These are phyloP conservation scores for Fusarium phyllophilum DNA, from an alignment of 2,329 filamentous ascomycete species.

Conservation along the genomic window DNA sequence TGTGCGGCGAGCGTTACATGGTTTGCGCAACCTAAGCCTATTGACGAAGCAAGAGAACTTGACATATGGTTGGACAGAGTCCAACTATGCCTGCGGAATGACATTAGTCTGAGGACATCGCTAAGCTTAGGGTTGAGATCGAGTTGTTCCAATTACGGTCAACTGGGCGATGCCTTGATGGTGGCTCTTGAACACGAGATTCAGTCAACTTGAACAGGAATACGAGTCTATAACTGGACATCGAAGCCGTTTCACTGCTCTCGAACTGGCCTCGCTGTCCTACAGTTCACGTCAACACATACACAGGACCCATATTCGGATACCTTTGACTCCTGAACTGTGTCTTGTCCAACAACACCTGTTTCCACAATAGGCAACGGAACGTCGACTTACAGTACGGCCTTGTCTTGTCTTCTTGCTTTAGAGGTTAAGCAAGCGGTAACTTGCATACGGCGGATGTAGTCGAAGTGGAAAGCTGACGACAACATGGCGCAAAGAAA, in stretches of 20 bases:
- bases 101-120: not conserved
- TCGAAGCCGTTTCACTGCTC: constrained; percentile 8
- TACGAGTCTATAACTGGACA: constrained; percentile 2
- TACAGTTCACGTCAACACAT: constrained; percentile 9
- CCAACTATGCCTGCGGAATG: not conserved
- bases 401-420: not conserved
- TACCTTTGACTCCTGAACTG: not conserved
- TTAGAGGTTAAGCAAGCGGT: not conserved
- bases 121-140: constrained; percentile 2
- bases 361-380: constrained; percentile 12
- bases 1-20: not conserved
- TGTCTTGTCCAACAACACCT: constrained; percentile 4
- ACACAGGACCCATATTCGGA: constrained; percentile 9
- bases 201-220: not conserved
- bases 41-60: not conserved
- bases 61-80: not conserved
- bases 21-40: not conserved
- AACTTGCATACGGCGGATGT: constrained; percentile 8
- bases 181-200: constrained; percentile 9
- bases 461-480: constrained; percentile 17
- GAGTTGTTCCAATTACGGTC: constrained; percentile 3
- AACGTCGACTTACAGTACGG: not conserved
- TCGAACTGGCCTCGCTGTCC: constrained; percentile 10
- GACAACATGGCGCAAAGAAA: constrained; percentile 4
- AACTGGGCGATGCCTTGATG: not conserved